A percentile compares a stretch with the other conserved stretches of the same genome.
Evolutionary conservation across 2,329 filamentous ascomycete genomes (phyloP).

Genomic region (Alternaria sp.): DNA sequence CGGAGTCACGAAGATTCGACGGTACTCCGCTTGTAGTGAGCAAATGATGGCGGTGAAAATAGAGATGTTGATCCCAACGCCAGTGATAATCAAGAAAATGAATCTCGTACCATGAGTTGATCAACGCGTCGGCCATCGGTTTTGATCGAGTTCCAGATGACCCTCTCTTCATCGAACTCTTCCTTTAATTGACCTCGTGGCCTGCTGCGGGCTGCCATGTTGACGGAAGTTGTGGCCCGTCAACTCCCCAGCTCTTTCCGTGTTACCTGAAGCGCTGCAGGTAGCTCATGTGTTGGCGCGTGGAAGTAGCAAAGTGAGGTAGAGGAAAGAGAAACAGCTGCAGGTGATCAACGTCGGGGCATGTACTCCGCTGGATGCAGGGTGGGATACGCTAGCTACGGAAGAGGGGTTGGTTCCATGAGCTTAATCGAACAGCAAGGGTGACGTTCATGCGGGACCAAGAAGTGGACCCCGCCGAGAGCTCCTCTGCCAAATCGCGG

Average conservation of each 20-base stretch:
- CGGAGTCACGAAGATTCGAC: constrained; percentile 7
- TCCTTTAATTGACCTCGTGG: constrained; percentile 57
- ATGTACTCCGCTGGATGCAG: constrained; percentile 22
- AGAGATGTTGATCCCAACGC: not conserved
- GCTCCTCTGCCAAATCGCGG: constrained; percentile 16
- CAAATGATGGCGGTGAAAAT: not conserved
- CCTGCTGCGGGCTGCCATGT: constrained; percentile 59
- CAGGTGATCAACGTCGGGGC: constrained; percentile 9
- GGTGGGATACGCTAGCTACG: constrained; percentile 29
- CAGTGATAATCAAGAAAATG: not conserved
- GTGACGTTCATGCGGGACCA: constrained; percentile 29
- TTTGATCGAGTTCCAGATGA: constrained; percentile 60
- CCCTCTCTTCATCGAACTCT: constrained; percentile 60
- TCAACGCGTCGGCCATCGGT: constrained; percentile 58
- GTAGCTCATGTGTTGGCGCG: constrained; percentile 19
- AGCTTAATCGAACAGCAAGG: constrained; percentile 34
- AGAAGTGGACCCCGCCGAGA: constrained; percentile 20
- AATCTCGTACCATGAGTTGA: constrained; percentile 55
- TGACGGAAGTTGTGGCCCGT: constrained; percentile 20
- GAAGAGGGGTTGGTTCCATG: constrained; percentile 30
- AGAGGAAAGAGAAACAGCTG: constrained; percentile 12
- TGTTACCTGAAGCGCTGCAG: constrained; percentile 17
- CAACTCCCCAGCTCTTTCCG: constrained; percentile 19
- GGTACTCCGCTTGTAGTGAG: constrained; percentile 9
- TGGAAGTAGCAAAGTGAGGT: constrained; percentile 3